These are phyloP conservation scores for Trypanosoma mega DNA, from an alignment of 208 protist species.

Conservation along the genomic window DNA sequence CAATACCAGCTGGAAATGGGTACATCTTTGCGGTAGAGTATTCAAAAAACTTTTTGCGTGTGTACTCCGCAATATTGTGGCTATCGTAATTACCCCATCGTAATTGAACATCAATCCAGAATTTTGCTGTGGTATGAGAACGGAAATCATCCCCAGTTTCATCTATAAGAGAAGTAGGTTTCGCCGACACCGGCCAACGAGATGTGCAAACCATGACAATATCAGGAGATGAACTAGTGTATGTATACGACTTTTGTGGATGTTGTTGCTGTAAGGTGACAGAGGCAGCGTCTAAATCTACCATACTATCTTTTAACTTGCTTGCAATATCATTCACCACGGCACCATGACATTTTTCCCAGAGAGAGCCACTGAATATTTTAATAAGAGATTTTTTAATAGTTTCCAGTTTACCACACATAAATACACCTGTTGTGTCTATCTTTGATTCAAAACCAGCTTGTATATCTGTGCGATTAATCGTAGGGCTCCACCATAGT, in stretches of 20 bases:
- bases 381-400: constrained; percentile 99
- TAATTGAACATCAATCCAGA: constrained; percentile 99
- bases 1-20: constrained; percentile 98
- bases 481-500: constrained; percentile 99
- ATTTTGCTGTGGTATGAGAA: constrained; percentile 93
- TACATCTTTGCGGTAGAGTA: constrained; percentile 99
- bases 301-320: constrained; percentile 98
- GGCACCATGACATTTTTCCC: constrained; percentile 99
- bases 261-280: constrained; percentile 98
- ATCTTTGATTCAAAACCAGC: constrained; percentile 99
- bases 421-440: constrained; percentile 99
- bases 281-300: constrained; percentile 99
- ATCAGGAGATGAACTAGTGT: constrained; percentile 95
- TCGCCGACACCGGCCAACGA: constrained; percentile 94
- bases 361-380: constrained; percentile 99
- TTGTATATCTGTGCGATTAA: constrained; percentile 99
- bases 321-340: constrained; percentile 99
- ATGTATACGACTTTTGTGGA: constrained; percentile 91
- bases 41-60: constrained; percentile 99
- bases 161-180: constrained; percentile 82
- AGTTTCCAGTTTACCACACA: constrained; percentile 99
- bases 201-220: constrained; percentile 96
- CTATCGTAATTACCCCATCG: constrained; percentile 99
- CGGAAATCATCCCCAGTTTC: constrained; percentile 79
- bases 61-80: constrained; percentile 99